Evolutionary conservation across 139 green algal species (phyloP), one percentile per base, ranked within the genome.

Genomic region (Zygnema circumcarinatum): DNA sequence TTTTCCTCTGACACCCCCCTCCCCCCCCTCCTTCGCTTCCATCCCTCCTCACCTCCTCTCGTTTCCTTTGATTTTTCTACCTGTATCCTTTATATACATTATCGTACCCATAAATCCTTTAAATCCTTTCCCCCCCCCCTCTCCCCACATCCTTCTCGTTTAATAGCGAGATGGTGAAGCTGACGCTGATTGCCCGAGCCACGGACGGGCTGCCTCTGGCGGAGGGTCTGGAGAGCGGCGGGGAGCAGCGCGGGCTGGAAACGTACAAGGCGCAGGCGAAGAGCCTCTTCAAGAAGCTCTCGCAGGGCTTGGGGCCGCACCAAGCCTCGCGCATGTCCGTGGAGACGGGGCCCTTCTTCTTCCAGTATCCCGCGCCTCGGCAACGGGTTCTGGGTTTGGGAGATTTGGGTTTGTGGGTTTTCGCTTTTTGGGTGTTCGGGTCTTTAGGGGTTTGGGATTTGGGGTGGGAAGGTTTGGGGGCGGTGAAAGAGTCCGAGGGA

Each of bases 251-350:
- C 16, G 96, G 98, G 3, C 90, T 96, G 76, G 95, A 98, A 2
- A 40, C 79, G 1, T 98, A 97, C 93, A 99, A 99, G 88, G 86
- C 92, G 3, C 96, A 98, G 75, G 97, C 97, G 16, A 99, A 99
- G 95, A 90, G 72, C 22, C 89, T 96, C 1, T 94, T 95, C 87
- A 96, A 96, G 89, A 93, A 94, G 54, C 85, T 96, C 21, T 86
- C 88, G 32, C 84, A 92, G 40, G 83, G 87, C 22, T n/a, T n/a
- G n/a, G 40, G 33, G 21, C 35, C 16, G 20, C 52, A 86, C 29
- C 80, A 89, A 36, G 69, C 92, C 1, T 94, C 88, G 35, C 87
- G 95, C 1, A 91, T 97, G 86, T 94, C 94, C 7, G 91, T 97
- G n/a, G 96, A 98, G 83, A 93, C 76, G 1, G 87, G 82, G 1